phyloP scores from a whole-genome alignment of 345 rosid genomes.

The Melastoma malabathricum region DNA sequence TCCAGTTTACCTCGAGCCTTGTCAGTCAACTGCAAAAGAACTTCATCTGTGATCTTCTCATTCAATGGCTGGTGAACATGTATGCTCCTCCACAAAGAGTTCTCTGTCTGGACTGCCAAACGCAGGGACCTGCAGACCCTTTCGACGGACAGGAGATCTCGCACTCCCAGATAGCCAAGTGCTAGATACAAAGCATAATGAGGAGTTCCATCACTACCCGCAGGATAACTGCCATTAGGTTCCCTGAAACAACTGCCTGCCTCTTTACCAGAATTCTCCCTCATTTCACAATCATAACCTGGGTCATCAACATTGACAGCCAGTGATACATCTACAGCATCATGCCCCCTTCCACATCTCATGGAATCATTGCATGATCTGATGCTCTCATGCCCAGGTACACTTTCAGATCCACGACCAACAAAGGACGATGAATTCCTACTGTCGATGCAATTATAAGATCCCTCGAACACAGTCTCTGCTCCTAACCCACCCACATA shows the following conservation, averaged over 20 bases:
- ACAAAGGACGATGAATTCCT: slow-evolving; percentile 1
- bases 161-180: slow-evolving; percentile 47
- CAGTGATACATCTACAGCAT: background rate
- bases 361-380: slow-evolving; percentile 4
- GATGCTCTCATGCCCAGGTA: slow-evolving; percentile 1
- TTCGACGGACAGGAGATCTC: slow-evolving; percentile 63
- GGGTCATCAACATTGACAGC: background rate
- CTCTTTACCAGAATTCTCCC: background rate
- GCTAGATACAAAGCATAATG: slow-evolving; percentile 48
- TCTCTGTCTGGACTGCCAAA: slow-evolving; percentile 38
- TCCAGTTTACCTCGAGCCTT: slow-evolving; percentile 73
- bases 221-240: slow-evolving; percentile 1
- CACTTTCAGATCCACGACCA: slow-evolving; percentile 9
- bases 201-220: slow-evolving; percentile 18
- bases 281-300: background rate
- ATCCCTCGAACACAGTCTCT: background rate
- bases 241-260: background rate
- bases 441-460: background rate
- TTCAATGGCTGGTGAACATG: slow-evolving; percentile 69
- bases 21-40: slow-evolving; percentile 45
- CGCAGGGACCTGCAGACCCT: slow-evolving; percentile 53
- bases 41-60: slow-evolving; percentile 80
- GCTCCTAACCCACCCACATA: slow-evolving; percentile 4
- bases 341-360: background rate
- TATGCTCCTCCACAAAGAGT: slow-evolving; percentile 61